These are phyloP conservation scores for Paramecium bursaria DNA, from an alignment of 73 alveolate species.

Conservation along the genomic window DNA sequence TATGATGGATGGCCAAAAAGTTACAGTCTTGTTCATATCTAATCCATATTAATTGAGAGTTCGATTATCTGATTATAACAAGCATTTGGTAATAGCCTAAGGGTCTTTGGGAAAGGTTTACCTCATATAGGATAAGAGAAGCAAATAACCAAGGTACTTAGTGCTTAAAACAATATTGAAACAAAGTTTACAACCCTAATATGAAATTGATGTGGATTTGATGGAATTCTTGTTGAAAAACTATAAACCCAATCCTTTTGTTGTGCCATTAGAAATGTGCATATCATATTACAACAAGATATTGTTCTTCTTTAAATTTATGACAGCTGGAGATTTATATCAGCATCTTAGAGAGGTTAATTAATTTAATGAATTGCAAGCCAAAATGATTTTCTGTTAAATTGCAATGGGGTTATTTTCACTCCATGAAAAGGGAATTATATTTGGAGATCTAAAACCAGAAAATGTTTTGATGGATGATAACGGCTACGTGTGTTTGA, in stretches of 20 bases:
- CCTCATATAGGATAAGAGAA: background rate
- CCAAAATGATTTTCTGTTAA: constrained; percentile 1
- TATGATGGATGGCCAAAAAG: background rate
- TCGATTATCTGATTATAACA: background rate
- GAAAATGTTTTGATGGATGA: constrained; percentile 48
- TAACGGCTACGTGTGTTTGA: background rate
- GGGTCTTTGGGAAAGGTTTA: constrained; percentile 4
- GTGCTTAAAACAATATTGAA: background rate
- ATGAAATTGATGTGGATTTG: background rate
- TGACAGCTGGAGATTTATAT: constrained; percentile 41
- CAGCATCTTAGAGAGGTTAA: background rate
- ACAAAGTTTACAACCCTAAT: background rate
- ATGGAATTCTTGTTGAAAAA: constrained; percentile 30
- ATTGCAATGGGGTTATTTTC: constrained; percentile 4
- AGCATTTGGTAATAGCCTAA: background rate
- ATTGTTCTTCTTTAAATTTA: constrained; percentile 27
- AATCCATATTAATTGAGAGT: background rate
- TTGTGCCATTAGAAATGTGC: constrained; percentile 9
- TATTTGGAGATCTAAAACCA: constrained; percentile 49
- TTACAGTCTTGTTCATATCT: background rate
- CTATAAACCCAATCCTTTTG: background rate
- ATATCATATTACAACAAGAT: background rate
- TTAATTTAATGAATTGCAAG: background rate
- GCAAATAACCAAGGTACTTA: background rate
- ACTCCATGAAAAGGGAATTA: constrained; percentile 36